Percentiles rank a stretch among this genome's conserved stretches.
These are phyloP conservation scores for Magnolia kwangsiensis DNA, from an alignment of 164 flowering plant species.

Conservation along the genomic window DNA sequence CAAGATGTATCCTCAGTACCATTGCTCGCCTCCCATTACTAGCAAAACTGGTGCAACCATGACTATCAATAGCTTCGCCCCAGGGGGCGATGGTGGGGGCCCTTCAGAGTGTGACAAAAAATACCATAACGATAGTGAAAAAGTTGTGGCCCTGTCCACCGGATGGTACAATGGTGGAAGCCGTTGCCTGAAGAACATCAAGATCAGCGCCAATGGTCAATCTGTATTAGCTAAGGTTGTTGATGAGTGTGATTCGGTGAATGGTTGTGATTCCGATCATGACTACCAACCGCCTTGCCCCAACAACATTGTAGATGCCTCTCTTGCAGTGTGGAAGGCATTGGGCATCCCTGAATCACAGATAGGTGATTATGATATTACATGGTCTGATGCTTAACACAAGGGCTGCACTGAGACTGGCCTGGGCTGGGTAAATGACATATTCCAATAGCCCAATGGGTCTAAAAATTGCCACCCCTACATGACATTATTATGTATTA, in stretches of 20 bases:
- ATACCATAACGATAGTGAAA: too few relatives aligned
- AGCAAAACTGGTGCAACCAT: background rate
- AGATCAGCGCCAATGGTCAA: too few relatives aligned
- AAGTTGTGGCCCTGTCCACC: too few relatives aligned
- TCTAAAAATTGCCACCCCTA: too few relatives aligned
- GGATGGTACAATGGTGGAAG: too few relatives aligned
- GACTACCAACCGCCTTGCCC: slow-evolving; percentile 7
- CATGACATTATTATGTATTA: too few relatives aligned
- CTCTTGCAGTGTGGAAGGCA: slow-evolving; percentile 6
- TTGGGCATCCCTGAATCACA: background rate
- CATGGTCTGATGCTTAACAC: background rate
- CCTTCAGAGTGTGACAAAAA: too few relatives aligned
- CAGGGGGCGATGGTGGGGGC: background rate
- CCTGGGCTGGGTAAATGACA: too few relatives aligned
- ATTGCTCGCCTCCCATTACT: slow-evolving; percentile 1
- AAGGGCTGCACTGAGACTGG: too few relatives aligned
- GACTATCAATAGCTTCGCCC: slow-evolving; percentile 1
- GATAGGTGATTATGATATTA: background rate
- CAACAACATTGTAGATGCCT: slow-evolving; percentile 11
- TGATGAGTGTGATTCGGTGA: background rate
- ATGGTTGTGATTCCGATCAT: slow-evolving; percentile 4
- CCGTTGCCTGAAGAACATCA: too few relatives aligned
- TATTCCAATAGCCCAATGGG: too few relatives aligned
- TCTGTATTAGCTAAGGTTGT: too few relatives aligned
- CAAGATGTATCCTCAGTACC: background rate